Conservation (phyloP, 2,329 filamentous ascomycete species). For the Diplodia corticola region DNA sequence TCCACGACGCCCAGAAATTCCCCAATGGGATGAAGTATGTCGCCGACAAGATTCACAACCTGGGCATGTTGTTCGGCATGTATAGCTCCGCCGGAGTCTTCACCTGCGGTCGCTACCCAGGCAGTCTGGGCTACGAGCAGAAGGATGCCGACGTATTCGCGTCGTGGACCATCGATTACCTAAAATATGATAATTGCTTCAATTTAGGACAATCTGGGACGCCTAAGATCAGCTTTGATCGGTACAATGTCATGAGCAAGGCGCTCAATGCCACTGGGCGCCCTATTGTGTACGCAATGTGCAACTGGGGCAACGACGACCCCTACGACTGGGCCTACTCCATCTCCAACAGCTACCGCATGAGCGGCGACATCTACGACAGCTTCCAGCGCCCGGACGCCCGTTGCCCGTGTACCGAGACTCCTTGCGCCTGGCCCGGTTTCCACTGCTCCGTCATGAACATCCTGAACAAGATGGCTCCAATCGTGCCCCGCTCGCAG, state of each 20-base stretch:
- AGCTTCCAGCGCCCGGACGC: constrained; percentile 47
- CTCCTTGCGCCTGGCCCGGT: constrained; percentile 46
- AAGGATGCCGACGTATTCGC: constrained; percentile 56
- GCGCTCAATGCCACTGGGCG: constrained; percentile 50
- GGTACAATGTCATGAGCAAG: constrained; percentile 52
- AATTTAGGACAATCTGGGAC: constrained; percentile 55
- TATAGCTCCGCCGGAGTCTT: constrained; percentile 52
- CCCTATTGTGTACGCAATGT: constrained; percentile 49
- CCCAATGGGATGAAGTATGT: constrained; percentile 51
- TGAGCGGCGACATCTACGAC: constrained; percentile 51
- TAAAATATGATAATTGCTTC: constrained; percentile 57
- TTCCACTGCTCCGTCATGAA: constrained; percentile 53
- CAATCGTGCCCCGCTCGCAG: constrained; percentile 43
- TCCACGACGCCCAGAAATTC: constrained; percentile 36
- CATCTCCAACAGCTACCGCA: constrained; percentile 50
- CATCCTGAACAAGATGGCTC: constrained; percentile 51
- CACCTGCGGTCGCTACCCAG: constrained; percentile 44
- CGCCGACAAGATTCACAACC: constrained; percentile 49
- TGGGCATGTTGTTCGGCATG: constrained; percentile 56
- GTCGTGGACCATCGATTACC: constrained; percentile 50
- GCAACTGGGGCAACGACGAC: constrained; percentile 55
- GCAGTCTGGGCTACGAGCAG: constrained; percentile 52
- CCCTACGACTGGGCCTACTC: constrained; percentile 49
- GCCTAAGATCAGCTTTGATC: constrained; percentile 47
- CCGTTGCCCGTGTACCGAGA: constrained; percentile 46